Conservation (phyloP, 2,329 filamentous ascomycete genomes). For the Neocatenulostroma microsporum region DNA sequence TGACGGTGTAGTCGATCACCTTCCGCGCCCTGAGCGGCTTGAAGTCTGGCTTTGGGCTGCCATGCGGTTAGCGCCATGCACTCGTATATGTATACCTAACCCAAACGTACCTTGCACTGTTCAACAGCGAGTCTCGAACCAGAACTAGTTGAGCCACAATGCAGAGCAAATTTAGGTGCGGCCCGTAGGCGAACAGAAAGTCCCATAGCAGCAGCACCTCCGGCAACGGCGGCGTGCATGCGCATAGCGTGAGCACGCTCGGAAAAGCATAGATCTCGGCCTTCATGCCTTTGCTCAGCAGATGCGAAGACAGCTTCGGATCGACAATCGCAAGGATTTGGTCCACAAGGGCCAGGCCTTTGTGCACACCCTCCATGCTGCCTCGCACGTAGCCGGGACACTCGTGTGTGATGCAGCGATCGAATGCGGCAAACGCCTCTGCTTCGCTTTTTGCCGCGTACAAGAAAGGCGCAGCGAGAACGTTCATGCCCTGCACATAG, state of each 20-base stretch:
- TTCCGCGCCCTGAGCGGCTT: constrained; percentile 26
- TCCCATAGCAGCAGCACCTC: constrained; percentile 94
- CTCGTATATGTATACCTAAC: background rate
- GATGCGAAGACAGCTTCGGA: constrained; percentile 72
- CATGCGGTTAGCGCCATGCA: constrained; percentile 32
- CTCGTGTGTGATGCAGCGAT: constrained; percentile 77
- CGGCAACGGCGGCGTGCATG: constrained; percentile 87
- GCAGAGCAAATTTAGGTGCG: constrained; percentile 89
- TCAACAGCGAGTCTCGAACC: constrained; percentile 74
- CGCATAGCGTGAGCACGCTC: constrained; percentile 86
- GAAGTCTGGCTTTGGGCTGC: constrained; percentile 60
- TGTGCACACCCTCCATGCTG: constrained; percentile 95
- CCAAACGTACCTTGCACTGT: constrained; percentile 65
- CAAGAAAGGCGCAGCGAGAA: constrained; percentile 87
- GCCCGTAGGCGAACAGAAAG: constrained; percentile 91
- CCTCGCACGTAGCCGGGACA: constrained; percentile 90
- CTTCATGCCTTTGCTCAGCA: constrained; percentile 77
- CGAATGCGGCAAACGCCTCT: constrained; percentile 87
- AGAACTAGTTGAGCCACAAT: constrained; percentile 92
- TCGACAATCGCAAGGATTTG: constrained; percentile 88
- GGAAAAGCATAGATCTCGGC: constrained; percentile 96
- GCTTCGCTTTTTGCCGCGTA: constrained; percentile 92
- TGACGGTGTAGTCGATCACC: constrained; percentile 58
- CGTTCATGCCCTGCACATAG: constrained; percentile 99
- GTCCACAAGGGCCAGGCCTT: constrained; percentile 82